Evolutionary conservation across 2,329 filamentous ascomycete genomes (phyloP).

Genomic region (Fusarium proliferatum): DNA sequence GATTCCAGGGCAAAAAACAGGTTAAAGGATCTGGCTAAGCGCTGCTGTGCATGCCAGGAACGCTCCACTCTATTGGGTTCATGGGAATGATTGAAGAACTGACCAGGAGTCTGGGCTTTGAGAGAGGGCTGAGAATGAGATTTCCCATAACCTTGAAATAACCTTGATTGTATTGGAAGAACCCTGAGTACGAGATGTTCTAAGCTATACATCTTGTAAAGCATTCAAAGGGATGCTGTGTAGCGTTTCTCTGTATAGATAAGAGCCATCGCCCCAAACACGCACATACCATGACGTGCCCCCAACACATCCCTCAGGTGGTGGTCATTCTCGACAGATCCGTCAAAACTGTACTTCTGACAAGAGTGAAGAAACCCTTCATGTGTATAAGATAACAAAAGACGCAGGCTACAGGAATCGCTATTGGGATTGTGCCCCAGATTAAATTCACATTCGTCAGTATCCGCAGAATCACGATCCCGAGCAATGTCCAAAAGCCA

Average conservation of each 20-base stretch:
- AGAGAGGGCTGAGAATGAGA: background rate
- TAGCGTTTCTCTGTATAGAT: background rate
- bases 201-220: background rate
- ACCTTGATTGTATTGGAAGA: background rate
- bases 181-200: background rate
- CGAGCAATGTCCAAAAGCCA: slow-evolving; percentile 31
- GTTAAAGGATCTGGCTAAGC: background rate
- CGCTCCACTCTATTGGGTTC: background rate
- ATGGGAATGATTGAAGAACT: background rate
- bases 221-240: background rate
- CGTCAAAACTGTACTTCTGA: background rate
- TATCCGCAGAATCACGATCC: slow-evolving; percentile 23
- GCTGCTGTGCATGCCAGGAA: slow-evolving; percentile 7
- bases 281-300: background rate
- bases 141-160: no score
- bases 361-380: slow-evolving; percentile 31
- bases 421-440: background rate
- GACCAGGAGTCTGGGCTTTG: background rate
- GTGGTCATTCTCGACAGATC: background rate
- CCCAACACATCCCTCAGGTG: background rate
- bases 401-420: slow-evolving; percentile 11
- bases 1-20: slow-evolving; percentile 19
- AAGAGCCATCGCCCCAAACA: background rate
- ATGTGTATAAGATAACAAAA: slow-evolving; percentile 18
- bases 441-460: slow-evolving; percentile 25